Percentiles rank a stretch among this genome's conserved stretches.
Conservation (phyloP, 148 eudicot species). For the Agrostemma githago region DNA sequence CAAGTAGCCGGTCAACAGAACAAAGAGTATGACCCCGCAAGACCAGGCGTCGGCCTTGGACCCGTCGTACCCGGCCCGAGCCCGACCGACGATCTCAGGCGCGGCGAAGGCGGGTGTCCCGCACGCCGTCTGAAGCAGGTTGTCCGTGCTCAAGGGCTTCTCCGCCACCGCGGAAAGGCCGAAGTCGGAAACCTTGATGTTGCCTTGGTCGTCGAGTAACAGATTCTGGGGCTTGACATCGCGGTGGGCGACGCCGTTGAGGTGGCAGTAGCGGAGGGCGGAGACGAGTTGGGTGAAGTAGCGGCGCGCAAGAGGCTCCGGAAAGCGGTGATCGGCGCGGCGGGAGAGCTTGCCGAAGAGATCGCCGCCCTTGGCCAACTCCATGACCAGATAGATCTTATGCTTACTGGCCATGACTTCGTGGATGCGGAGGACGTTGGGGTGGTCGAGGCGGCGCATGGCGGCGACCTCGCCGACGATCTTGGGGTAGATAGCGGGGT, state of each 20-base stretch:
- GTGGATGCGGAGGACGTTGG: conserved; percentile 56
- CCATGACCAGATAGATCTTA: conserved; percentile 74
- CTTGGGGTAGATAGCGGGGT: conserved; percentile 45
- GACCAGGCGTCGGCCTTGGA: conserved; percentile 83
- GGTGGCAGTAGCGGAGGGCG: conserved; percentile 63
- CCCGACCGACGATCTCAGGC: conserved; percentile 56
- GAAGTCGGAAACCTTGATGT: conserved; percentile 55
- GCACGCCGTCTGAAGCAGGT: conserved; percentile 60
- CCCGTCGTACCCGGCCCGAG: conserved; percentile 55
- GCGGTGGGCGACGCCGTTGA: conserved; percentile 64
- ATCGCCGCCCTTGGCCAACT: conserved; percentile 71
- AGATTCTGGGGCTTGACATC: conserved; percentile 81
- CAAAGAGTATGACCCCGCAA: conserved; percentile 67
- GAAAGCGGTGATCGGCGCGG: conserved; percentile 40
- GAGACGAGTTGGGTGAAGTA: conserved; percentile 61
- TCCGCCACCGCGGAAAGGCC: conserved; percentile 63
- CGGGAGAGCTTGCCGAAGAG: conserved; percentile 43
- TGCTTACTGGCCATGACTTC: conserved; percentile 71
- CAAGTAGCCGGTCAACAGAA: conserved; percentile 47
- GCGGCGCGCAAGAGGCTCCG: conserved; percentile 47
- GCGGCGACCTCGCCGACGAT: conserved; percentile 63
- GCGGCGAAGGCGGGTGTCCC: conserved; percentile 59
- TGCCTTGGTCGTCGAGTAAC: conserved; percentile 45
- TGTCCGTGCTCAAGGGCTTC: neutral
- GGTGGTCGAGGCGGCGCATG: conserved; percentile 74